Evolutionary conservation across 2,329 filamentous ascomycete species (phyloP).

Genomic region (Zasmidium angulare): DNA sequence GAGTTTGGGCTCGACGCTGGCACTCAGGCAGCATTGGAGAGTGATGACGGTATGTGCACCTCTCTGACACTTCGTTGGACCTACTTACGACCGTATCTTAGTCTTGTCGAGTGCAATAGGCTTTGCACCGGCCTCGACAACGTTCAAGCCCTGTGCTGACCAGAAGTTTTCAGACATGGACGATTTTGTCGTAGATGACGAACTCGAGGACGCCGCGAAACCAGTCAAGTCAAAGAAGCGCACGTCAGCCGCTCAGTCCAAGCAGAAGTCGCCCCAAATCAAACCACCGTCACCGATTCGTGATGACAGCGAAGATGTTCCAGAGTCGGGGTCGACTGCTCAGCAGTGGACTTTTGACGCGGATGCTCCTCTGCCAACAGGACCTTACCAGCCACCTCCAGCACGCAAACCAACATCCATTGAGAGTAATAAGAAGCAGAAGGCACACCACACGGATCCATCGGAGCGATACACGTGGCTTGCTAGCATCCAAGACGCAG

Average conservation of each 20-base stretch:
- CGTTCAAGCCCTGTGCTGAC: conserved; percentile 15
- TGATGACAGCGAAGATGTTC: conserved; percentile 53
- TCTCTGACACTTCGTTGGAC: conserved; percentile 2
- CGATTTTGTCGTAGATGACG: conserved; percentile 84
- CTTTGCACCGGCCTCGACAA: conserved; percentile 4
- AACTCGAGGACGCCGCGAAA: conserved; percentile 68
- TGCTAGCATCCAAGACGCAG: conserved; percentile 79
- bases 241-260: conserved; percentile 54
- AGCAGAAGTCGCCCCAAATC: conserved; percentile 22
- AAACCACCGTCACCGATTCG: conserved; percentile 49
- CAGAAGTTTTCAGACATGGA: conserved; percentile 61
- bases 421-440: conserved; percentile 47
- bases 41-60: conserved; percentile 58
- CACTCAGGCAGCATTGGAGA: conserved; percentile 56
- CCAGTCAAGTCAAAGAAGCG: conserved; percentile 63
- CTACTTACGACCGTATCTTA: conserved; percentile 23
- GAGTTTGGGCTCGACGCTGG: conserved; percentile 62
- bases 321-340: conserved; percentile 64
- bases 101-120: conserved; percentile 8
- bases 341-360: conserved; percentile 79
- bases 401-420: conserved; percentile 32
- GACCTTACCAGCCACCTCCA: conserved; percentile 43
- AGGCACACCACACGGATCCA: conserved; percentile 78
- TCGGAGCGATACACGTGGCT: conserved; percentile 89
- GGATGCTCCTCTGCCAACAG: conserved; percentile 53